These are phyloP conservation scores for Sarcocystis neurona DNA, from an alignment of 169 alveolate genomes.

Conservation along the genomic window DNA sequence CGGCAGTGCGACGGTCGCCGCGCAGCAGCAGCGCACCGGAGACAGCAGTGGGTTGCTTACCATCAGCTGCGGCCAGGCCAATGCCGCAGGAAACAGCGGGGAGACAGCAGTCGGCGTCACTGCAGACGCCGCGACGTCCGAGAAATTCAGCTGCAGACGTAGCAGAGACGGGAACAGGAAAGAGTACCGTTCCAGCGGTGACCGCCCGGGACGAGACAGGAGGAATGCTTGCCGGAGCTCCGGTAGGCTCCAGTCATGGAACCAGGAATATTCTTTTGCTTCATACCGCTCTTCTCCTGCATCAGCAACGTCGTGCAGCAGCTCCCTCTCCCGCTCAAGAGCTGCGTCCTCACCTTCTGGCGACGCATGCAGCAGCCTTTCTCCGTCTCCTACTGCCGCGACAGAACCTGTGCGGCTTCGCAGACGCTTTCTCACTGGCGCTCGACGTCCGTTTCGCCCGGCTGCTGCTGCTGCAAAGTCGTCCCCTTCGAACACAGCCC, in stretches of 20 bases:
- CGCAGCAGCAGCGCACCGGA: conserved; percentile 36
- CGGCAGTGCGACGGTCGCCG: conserved; percentile 22
- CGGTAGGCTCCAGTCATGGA: neutral
- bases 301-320: too few species aligned
- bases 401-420: too few species aligned
- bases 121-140: conserved; percentile 35
- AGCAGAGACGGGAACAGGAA: conserved; percentile 33
- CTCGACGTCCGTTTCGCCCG: neutral
- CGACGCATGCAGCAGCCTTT: too few species aligned
- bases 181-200: neutral
- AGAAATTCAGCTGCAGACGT: conserved; percentile 3
- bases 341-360: too few species aligned
- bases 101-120: conserved; percentile 38
- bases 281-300: too few species aligned
- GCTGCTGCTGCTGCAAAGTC: conserved; percentile 4
- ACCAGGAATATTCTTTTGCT: too few species aligned
- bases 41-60: conserved; percentile 40
- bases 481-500: too few species aligned
- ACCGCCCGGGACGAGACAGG: neutral
- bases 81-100: conserved; percentile 36
- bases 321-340: too few species aligned
- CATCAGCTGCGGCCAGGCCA: conserved; percentile 43
- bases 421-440: neutral
- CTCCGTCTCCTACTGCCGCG: too few species aligned
- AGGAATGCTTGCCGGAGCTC: conserved; percentile 17